A percentile compares a stretch with the other conserved stretches of the same genome.
These are phyloP conservation scores for Butyriboletus appendiculatus DNA, from an alignment of 1,284 basidiomycete species.

Conservation along the genomic window DNA sequence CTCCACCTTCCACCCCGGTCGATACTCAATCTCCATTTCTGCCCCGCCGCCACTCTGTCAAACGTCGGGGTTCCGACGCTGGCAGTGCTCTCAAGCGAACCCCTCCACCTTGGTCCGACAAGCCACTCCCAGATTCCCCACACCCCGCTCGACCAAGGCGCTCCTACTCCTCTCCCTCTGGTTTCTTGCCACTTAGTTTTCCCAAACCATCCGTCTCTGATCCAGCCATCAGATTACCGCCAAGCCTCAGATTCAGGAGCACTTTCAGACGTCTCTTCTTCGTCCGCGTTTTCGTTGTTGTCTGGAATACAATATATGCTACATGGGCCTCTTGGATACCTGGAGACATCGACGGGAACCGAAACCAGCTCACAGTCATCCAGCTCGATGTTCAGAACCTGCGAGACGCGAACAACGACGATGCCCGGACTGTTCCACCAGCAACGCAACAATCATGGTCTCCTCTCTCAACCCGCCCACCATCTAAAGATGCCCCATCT, in stretches of 20 bases:
- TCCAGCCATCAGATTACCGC: slow-evolving; percentile 28
- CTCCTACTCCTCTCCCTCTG: slow-evolving; percentile 39
- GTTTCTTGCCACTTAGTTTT: slow-evolving; percentile 34
- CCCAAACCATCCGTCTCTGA: slow-evolving; percentile 33
- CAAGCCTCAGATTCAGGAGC: slow-evolving; percentile 32
- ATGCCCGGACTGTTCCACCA: slow-evolving; percentile 31
- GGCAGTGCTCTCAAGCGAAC: slow-evolving; percentile 46
- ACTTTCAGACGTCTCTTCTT: slow-evolving; percentile 51
- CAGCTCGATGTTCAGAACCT: slow-evolving; percentile 35
- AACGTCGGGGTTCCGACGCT: slow-evolving; percentile 35
- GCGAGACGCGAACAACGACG: slow-evolving; percentile 38
- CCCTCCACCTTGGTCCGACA: slow-evolving; percentile 60
- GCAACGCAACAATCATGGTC: slow-evolving; percentile 10
- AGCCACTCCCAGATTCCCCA: slow-evolving; percentile 44
- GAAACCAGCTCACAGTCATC: slow-evolving; percentile 9
- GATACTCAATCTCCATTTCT: slow-evolving; percentile 33
- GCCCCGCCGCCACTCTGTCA: slow-evolving; percentile 1
- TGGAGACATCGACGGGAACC: slow-evolving; percentile 27
- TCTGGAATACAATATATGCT: slow-evolving; percentile 54
- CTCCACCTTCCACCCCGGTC: slow-evolving; percentile 53
- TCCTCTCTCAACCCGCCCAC: slow-evolving; percentile 1
- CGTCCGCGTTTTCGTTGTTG: slow-evolving; percentile 49
- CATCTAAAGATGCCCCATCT: slow-evolving; percentile 9
- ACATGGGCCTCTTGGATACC: slow-evolving; percentile 46
- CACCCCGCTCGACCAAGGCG: slow-evolving; percentile 42